Conservation (phyloP, 306 rosid genomes). For the Aeschynomene evenia region DNA sequence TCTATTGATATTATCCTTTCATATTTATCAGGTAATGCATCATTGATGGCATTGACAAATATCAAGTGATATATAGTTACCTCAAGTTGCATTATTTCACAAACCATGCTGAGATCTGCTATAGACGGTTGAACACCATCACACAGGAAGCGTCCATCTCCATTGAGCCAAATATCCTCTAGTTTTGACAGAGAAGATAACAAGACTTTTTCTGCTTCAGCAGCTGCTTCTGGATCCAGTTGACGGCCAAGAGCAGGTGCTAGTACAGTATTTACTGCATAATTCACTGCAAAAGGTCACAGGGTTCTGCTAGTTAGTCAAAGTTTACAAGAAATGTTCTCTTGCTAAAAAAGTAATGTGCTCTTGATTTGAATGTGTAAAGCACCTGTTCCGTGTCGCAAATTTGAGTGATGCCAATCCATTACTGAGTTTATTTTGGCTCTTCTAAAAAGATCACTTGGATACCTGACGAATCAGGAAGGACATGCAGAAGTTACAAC, state of each 20-base stretch:
- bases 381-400: constrained; percentile 76
- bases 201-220: constrained; percentile 63
- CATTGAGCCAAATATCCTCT: constrained; percentile 78
- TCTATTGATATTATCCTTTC: background rate
- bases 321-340: background rate
- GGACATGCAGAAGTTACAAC: constrained; percentile 10
- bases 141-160: constrained; percentile 60
- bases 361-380: constrained; percentile 3
- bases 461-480: constrained; percentile 58
- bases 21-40: constrained; percentile 9
- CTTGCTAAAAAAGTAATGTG: background rate
- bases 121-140: constrained; percentile 68
- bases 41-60: background rate
- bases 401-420: constrained; percentile 93
- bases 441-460: constrained; percentile 63
- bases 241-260: constrained; percentile 64
- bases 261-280: constrained; percentile 49
- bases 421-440: constrained; percentile 73
- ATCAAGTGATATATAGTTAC: constrained; percentile 39
- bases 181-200: constrained; percentile 58
- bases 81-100: constrained; percentile 87
- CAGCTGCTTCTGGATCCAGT: constrained; percentile 56
- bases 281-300: constrained; percentile 48
- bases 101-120: constrained; percentile 81
- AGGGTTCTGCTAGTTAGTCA: constrained; percentile 19